Conservation (phyloP, 2,329 filamentous ascomycete genomes). For the Diaporthe sp. region DNA sequence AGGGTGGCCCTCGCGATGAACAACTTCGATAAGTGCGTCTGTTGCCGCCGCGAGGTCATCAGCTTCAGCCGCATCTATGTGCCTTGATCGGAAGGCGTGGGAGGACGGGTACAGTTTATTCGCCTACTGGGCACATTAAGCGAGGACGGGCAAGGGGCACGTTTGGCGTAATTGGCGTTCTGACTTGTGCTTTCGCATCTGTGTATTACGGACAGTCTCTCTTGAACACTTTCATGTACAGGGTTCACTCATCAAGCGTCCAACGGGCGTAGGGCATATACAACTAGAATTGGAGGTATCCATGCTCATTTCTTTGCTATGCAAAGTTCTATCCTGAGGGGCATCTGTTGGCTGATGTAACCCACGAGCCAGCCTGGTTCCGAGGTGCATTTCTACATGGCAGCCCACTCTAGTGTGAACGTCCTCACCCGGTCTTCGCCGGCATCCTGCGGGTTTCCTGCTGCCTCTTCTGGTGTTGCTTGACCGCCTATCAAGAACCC, state of each 20-base stretch:
- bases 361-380: not conserved
- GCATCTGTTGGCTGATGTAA: no score
- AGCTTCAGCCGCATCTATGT: slow-evolving; percentile 95
- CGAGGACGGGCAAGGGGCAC: slow-evolving; percentile 29
- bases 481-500: slow-evolving; percentile 88
- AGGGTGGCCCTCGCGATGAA: slow-evolving; percentile 94
- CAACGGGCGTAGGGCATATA: not conserved
- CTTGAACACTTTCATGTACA: slow-evolving; percentile 9
- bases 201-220: slow-evolving; percentile 13
- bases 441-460: slow-evolving; percentile 42
- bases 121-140: slow-evolving; percentile 36
- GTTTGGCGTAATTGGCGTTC: slow-evolving; percentile 36
- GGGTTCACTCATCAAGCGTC: not conserved
- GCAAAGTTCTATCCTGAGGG: not conserved
- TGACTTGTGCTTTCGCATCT: not conserved
- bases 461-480: slow-evolving; percentile 53
- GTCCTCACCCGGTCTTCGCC: slow-evolving; percentile 69
- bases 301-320: not conserved
- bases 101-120: not conserved
- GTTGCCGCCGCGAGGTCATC: slow-evolving; percentile 87
- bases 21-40: slow-evolving; percentile 97
- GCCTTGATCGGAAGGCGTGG: slow-evolving; percentile 62
- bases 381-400: slow-evolving; percentile 72
- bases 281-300: slow-evolving; percentile 6
- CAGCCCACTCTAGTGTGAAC: slow-evolving; percentile 94